phyloP scores from a whole-genome alignment of 2,329 filamentous ascomycete genomes.

The Diaporthe capsici region DNA sequence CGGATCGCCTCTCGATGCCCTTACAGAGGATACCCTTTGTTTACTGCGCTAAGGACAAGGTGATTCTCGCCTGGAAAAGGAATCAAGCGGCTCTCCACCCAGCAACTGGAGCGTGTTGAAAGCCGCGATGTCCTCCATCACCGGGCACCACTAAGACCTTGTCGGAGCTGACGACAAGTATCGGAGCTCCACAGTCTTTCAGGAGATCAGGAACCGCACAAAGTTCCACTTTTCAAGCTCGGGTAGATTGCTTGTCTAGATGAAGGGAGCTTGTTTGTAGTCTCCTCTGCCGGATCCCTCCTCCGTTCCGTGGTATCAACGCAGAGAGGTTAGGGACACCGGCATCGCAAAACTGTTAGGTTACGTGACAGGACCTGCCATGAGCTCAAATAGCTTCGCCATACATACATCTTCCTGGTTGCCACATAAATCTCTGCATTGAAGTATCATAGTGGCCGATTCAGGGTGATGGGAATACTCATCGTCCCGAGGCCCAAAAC shows the following conservation, averaged over 20 bases:
- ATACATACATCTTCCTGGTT: not conserved
- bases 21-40: slow-evolving; percentile 74
- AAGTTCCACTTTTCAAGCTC: slow-evolving; percentile 67
- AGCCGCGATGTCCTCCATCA: slow-evolving; percentile 71
- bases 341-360: slow-evolving; percentile 64
- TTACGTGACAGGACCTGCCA: no score
- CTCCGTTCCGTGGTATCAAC: slow-evolving; percentile 39
- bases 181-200: slow-evolving; percentile 68
- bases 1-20: slow-evolving; percentile 77
- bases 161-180: slow-evolving; percentile 75
- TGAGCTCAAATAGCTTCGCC: not conserved
- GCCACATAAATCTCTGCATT: slow-evolving; percentile 55
- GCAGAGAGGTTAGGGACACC: slow-evolving; percentile 54
- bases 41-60: slow-evolving; percentile 77
- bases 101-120: slow-evolving; percentile 81
- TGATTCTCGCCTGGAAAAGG: slow-evolving; percentile 82
- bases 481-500: slow-evolving; percentile 12
- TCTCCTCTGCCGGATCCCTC: slow-evolving; percentile 45
- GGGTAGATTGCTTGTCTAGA: slow-evolving; percentile 59
- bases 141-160: slow-evolving; percentile 71
- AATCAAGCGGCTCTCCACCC: slow-evolving; percentile 76
- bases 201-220: slow-evolving; percentile 58
- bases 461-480: slow-evolving; percentile 38
- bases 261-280: slow-evolving; percentile 59
- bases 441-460: slow-evolving; percentile 53